These are phyloP conservation scores for Wallacemonas collosoma DNA, from an alignment of 208 protist genomes.

Conservation along the genomic window DNA sequence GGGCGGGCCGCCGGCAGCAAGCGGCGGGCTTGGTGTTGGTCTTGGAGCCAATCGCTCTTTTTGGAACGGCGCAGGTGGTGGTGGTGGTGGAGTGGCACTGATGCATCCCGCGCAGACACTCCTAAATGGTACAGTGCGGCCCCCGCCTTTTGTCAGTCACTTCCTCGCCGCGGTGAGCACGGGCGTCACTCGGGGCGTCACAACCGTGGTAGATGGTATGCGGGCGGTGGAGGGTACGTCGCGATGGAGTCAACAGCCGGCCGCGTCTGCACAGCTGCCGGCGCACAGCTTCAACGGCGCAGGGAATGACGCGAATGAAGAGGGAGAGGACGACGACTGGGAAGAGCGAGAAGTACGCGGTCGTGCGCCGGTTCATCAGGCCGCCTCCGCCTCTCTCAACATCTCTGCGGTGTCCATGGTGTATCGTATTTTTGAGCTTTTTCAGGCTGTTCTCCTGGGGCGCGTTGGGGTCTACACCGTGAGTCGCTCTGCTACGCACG, in stretches of 20 bases:
- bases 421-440: conserved; percentile 5
- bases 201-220: no score
- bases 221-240: no score
- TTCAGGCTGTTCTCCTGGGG: conserved; percentile 2
- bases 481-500: neutral
- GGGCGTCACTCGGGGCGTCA: neutral
- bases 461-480: neutral
- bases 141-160: neutral
- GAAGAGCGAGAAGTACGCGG: no score
- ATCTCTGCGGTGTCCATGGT: conserved; percentile 4
- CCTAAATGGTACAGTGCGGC: neutral
- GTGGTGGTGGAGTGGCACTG: neutral
- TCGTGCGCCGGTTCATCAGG: no score
- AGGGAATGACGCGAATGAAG: no score
- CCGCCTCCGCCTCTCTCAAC: neutral
- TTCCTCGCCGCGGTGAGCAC: neutral
- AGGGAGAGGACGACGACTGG: no score
- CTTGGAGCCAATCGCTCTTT: no score
- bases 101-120: neutral
- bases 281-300: no score
- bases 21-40: no score
- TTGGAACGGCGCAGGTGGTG: neutral
- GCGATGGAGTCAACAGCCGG: no score
- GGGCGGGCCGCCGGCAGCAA: no score
- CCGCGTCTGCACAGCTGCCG: no score